Evolutionary conservation across 495 filamentous ascomycete species (phyloP), one percentile per base, ranked within the genome.

Genomic region (Talaromyces adpressus): DNA sequence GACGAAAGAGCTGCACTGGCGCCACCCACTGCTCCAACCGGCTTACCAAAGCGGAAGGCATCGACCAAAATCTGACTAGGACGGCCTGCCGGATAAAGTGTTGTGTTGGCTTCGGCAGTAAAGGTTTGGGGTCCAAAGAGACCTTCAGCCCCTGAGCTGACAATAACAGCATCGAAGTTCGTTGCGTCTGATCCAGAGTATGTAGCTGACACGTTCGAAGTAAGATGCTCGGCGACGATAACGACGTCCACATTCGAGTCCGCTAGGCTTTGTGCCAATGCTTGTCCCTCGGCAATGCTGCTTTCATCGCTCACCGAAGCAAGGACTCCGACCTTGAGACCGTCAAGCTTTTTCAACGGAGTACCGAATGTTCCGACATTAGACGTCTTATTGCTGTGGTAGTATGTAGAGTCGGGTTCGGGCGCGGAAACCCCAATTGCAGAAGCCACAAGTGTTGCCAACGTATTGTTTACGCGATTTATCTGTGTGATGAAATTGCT

Each of bases 31-130:
- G 82, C 86, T 4, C 73, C 87, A 45, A 93, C 80, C 0, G 90
- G 84, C 81, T 92, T 93, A 6, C 89, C 90, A 74, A 85, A 91
- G 1, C 82, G 74, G 76, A 84, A 92, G 0, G 79, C 87, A 73
- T 86, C 82, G n/a, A 74, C 62, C 23, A 92, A 70, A 49, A 92
- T 88, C 75, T 90, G 82, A 6, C 81, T 63, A 71, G 79, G 90
- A 0, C 88, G 78, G 0, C 85, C 84, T 9, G 81, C 77, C 0
- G 89, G 89, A 70, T 81, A 92, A 23, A 91, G 72, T 0, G 86
- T 73, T 7, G 66, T 64, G 1, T 69, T 69, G 18, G 67, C 54
- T 22, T 66, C 70, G 4, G 65, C 53, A 6, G 69, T 70, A 11
- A 70, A 65, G 9, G 70, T 74, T 14, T 60, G 51, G 0, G 67